Evolutionary conservation across 495 filamentous ascomycete species (phyloP).

Genomic region (Stereocaulon alpinum): DNA sequence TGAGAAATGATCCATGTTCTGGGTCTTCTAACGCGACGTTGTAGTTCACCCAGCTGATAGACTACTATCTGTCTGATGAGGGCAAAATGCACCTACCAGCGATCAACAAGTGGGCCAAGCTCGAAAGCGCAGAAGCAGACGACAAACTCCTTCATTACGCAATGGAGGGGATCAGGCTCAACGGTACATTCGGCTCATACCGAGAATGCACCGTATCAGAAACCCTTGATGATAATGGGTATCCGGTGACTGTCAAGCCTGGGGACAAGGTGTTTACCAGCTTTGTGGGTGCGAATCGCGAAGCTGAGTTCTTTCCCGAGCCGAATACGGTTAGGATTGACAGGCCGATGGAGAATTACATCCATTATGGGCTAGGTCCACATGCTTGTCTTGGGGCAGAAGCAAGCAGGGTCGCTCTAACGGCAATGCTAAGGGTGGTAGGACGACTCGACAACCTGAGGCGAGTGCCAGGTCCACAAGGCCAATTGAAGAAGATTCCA

Average conservation of each 20-base stretch:
- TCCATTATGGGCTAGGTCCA: constrained; percentile 53
- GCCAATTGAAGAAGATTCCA: constrained; percentile 61
- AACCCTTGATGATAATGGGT: constrained; percentile 42
- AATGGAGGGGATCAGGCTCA: constrained; percentile 49
- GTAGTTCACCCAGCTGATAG: constrained; percentile 61
- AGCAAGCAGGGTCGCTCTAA: constrained; percentile 50
- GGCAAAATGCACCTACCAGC: constrained; percentile 46
- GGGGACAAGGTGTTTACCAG: constrained; percentile 45
- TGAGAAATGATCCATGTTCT: not conserved
- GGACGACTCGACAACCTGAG: constrained; percentile 49
- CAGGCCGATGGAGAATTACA: constrained; percentile 57
- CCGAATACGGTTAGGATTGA: constrained; percentile 54
- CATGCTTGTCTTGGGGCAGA: constrained; percentile 54
- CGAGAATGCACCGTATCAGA: constrained; percentile 36
- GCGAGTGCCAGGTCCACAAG: constrained; percentile 57
- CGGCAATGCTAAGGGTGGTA: constrained; percentile 53
- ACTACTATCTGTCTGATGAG: constrained; percentile 59
- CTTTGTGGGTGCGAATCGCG: constrained; percentile 46
- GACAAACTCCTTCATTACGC: constrained; percentile 40
- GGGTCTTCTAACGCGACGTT: not conserved
- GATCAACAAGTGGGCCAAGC: constrained; percentile 46
- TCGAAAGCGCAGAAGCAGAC: constrained; percentile 37
- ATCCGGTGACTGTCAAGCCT: constrained; percentile 38
- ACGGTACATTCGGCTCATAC: constrained; percentile 49
- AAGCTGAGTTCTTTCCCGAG: constrained; percentile 56